Percentiles rank a stretch among this genome's conserved stretches.
Conservation (phyloP, 495 filamentous ascomycete genomes). For the Annulohypoxylon bovei region DNA sequence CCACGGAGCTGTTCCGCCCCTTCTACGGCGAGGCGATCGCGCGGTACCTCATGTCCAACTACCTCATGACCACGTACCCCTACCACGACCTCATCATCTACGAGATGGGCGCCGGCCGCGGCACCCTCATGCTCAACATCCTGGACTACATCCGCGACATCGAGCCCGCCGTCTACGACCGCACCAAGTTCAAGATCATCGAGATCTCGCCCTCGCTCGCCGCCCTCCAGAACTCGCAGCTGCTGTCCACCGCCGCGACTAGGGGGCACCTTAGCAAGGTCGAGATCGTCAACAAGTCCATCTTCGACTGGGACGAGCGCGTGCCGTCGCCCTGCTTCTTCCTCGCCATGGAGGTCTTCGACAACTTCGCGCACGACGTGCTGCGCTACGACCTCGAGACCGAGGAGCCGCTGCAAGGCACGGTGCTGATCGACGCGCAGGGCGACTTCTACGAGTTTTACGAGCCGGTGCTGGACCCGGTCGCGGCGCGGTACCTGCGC, state of each 20-base stretch:
- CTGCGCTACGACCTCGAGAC: constrained; percentile 86
- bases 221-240: constrained; percentile 74
- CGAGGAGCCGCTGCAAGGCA: constrained; percentile 81
- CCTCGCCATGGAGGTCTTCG: constrained; percentile 97
- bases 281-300: constrained; percentile 91
- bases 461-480: constrained; percentile 77
- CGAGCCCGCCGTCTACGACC: constrained; percentile 90
- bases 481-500: constrained; percentile 81
- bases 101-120: constrained; percentile 97
- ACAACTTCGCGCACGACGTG: constrained; percentile 96
- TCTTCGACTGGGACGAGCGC: constrained; percentile 91
- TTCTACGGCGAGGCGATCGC: constrained; percentile 98
- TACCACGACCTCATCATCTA: constrained; percentile 98
- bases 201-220: constrained; percentile 89
- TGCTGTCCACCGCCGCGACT: constrained; percentile 68
- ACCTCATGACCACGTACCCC: constrained; percentile 91
- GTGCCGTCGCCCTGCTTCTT: constrained; percentile 95
- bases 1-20: constrained; percentile 94
- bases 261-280: constrained; percentile 84
- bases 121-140: constrained; percentile 97
- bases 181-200: constrained; percentile 94
- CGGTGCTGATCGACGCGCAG: constrained; percentile 81
- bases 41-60: constrained; percentile 92
- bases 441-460: constrained; percentile 98
- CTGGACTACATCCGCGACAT: constrained; percentile 93